Conservation (phyloP, 768 basidiomycete genomes). For the Hericium coralloides region DNA sequence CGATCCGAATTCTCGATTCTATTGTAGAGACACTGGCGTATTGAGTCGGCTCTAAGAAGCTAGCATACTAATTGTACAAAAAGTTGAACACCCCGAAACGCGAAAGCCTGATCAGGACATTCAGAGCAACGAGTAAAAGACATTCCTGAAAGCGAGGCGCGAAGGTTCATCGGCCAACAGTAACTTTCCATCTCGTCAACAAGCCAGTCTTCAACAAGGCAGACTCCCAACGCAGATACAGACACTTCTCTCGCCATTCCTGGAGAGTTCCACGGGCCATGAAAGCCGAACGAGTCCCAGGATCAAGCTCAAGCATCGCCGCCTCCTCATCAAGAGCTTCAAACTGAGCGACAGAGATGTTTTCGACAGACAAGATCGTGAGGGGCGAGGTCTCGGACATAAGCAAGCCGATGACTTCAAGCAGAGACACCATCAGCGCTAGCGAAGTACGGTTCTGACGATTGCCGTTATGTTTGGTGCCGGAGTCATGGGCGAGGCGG, state of each 20-base stretch:
- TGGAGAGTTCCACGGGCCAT: slow-evolving; percentile 24
- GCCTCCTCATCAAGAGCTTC: neutral
- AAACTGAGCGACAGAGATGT: neutral
- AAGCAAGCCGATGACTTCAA: neutral
- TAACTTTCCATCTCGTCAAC: slow-evolving; percentile 40
- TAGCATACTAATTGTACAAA: slow-evolving; percentile 20
- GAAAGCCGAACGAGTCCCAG: slow-evolving; percentile 7
- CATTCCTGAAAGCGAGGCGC: neutral
- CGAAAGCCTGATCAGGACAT: neutral
- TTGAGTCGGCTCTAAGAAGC: neutral
- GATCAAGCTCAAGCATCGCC: neutral
- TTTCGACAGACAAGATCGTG: neutral
- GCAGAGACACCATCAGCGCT: neutral
- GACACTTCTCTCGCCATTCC: slow-evolving; percentile 37
- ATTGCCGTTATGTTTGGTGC: neutral
- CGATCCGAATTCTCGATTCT: slow-evolving; percentile 74
- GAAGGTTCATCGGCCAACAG: slow-evolving; percentile 9
- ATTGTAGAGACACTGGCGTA: slow-evolving; percentile 77
- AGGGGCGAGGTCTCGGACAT: neutral
- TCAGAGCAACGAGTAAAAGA: neutral
- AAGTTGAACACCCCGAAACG: neutral
- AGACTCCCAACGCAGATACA: slow-evolving; percentile 45
- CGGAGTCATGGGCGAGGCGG: neutral
- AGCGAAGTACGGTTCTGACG: neutral
- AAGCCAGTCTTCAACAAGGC: slow-evolving; percentile 35